Percentiles rank a stretch among this genome's conserved stretches.
Evolutionary conservation across 2,329 filamentous ascomycete species (phyloP).

Genomic region (Penicillium italicum): DNA sequence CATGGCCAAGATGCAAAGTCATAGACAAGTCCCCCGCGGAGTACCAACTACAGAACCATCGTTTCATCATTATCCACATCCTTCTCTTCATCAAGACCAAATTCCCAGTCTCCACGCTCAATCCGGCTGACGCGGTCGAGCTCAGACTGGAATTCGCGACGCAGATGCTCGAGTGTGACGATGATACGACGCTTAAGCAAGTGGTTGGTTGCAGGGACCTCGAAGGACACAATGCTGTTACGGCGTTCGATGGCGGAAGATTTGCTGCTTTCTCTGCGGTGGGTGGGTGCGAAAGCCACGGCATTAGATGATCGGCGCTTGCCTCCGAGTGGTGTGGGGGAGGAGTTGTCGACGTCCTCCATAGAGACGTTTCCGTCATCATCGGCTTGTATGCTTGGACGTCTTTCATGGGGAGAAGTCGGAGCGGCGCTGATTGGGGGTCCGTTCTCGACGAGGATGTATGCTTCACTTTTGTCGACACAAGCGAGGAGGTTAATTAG

Average conservation of each 20-base stretch:
- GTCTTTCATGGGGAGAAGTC: conserved; percentile 43
- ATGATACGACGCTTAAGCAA: conserved; percentile 63
- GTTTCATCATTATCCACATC: conserved; percentile 35
- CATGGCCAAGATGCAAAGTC: conserved; percentile 3
- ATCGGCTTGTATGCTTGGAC: conserved; percentile 41
- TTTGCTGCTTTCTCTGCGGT: conserved; percentile 23
- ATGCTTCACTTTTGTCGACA: conserved; percentile 75
- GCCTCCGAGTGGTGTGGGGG: conserved; percentile 16
- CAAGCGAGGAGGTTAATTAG: conserved; percentile 91
- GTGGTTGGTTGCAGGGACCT: conserved; percentile 5
- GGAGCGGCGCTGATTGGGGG: conserved; percentile 8
- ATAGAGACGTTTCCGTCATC: conserved; percentile 40
- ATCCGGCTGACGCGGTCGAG: conserved; percentile 84
- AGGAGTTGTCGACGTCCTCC: conserved; percentile 33
- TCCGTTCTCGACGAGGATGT: conserved; percentile 57
- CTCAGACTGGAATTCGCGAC: conserved; percentile 85
- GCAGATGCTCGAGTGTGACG: conserved; percentile 78
- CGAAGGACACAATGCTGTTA: conserved; percentile 4
- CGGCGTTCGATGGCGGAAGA: conserved; percentile 12
- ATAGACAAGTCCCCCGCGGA: neutral
- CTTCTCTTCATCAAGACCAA: conserved; percentile 46
- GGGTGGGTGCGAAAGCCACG: conserved; percentile 19
- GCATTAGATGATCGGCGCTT: conserved; percentile 21
- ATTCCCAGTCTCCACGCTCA: conserved; percentile 83
- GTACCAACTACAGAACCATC: conserved; percentile 31